phyloP scores from a whole-genome alignment of 306 rosid genomes.

The Fragaria iinumae region DNA sequence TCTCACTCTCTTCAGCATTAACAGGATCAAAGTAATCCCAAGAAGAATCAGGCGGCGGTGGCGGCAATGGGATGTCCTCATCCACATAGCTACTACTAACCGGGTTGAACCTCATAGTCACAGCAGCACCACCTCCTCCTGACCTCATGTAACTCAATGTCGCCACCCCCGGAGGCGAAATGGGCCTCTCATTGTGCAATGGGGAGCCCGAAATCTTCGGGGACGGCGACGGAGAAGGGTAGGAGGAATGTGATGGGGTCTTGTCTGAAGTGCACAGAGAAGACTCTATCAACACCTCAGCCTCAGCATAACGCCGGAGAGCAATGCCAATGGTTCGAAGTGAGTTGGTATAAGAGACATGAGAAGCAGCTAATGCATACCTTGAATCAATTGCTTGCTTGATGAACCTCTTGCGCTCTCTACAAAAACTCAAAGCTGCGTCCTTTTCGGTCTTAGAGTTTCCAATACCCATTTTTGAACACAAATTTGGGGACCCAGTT shows the following conservation, averaged over 20 bases:
- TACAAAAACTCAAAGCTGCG: constrained; percentile 77
- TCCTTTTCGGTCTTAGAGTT: constrained; percentile 73
- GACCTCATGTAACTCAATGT: constrained; percentile 69
- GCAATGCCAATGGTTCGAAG: constrained; percentile 71
- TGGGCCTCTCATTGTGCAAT: constrained; percentile 48
- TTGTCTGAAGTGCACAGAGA: constrained; percentile 79
- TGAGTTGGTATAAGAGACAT: constrained; percentile 72
- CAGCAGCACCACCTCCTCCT: constrained; percentile 42
- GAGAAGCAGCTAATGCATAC: constrained; percentile 81
- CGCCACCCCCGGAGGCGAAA: constrained; percentile 44
- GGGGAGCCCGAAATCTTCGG: constrained; percentile 72
- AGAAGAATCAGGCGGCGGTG: constrained; percentile 66
- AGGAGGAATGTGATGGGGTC: constrained; percentile 86
- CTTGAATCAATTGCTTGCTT: constrained; percentile 85
- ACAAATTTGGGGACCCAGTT: constrained; percentile 20
- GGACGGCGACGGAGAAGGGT: constrained; percentile 79
- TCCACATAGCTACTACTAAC: constrained; percentile 38
- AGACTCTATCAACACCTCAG: constrained; percentile 71
- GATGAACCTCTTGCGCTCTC: constrained; percentile 69
- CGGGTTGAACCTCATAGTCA: constrained; percentile 57
- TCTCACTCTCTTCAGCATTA: constrained; percentile 62
- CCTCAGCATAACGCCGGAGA: constrained; percentile 81
- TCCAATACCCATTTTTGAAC: constrained; percentile 62
- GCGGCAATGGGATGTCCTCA: constrained; percentile 60
- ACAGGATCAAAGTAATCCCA: constrained; percentile 91